Evolutionary conservation across 2,329 filamentous ascomycete species (phyloP).

Genomic region (Trichoderma koningii): DNA sequence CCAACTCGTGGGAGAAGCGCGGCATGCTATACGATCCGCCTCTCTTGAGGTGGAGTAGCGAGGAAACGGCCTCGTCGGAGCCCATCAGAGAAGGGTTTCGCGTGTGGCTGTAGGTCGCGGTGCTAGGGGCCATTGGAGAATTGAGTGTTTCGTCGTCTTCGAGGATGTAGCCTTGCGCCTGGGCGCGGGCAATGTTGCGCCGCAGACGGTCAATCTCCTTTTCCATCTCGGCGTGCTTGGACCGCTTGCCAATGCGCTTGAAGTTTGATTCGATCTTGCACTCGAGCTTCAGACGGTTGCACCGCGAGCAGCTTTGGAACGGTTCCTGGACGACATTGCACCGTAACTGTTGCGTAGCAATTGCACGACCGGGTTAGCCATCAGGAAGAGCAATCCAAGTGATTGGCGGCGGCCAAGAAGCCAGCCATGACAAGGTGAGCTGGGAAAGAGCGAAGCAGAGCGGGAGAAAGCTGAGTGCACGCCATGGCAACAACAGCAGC

Average conservation of each 20-base stretch:
- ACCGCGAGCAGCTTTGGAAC: conserved; percentile 75
- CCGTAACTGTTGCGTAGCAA: conserved; percentile 58
- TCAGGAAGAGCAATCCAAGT: not conserved
- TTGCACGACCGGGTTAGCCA: conserved; percentile 16
- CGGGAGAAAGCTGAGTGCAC: not conserved
- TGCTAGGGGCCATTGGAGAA: conserved; percentile 56
- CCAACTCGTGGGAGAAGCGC: conserved; percentile 62
- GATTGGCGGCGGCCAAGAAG: not conserved
- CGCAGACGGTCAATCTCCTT: conserved; percentile 73
- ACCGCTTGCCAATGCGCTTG: conserved; percentile 72
- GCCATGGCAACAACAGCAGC: not conserved
- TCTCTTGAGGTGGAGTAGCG: conserved; percentile 65
- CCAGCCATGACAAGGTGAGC: not conserved
- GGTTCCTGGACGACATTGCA: conserved; percentile 84
- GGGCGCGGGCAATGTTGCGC: conserved; percentile 61
- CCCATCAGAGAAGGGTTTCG: conserved; percentile 66
- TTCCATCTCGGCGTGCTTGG: conserved; percentile 84
- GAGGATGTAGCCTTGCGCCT: conserved; percentile 58
- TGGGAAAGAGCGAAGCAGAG: not conserved
- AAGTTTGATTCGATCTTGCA: conserved; percentile 82
- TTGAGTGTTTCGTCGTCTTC: conserved; percentile 61
- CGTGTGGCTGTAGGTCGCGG: conserved; percentile 60
- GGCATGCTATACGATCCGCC: conserved; percentile 63
- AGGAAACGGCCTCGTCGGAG: conserved; percentile 68
- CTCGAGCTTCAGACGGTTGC: conserved; percentile 74